Evolutionary conservation across 1,284 basidiomycete species (phyloP).

Genomic region (Boletus semigastroideus): DNA sequence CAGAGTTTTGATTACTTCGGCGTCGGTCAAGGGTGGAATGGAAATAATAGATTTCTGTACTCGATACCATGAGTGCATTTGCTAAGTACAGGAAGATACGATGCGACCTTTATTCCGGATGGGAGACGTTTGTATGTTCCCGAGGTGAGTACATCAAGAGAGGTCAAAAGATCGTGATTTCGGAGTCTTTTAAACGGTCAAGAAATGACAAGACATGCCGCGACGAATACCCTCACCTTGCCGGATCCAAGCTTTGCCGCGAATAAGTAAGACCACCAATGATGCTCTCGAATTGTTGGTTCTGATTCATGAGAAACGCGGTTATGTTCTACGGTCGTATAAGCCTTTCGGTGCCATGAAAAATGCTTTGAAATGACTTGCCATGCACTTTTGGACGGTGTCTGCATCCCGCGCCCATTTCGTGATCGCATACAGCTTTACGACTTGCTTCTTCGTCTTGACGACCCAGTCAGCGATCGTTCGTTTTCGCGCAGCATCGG

Average conservation of each 20-base stretch:
- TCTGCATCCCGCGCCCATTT: constrained; percentile 83
- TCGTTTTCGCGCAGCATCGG: constrained; percentile 79
- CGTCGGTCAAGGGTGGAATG: constrained; percentile 63
- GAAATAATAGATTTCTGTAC: constrained; percentile 66
- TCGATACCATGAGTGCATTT: constrained; percentile 20
- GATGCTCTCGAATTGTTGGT: constrained; percentile 77
- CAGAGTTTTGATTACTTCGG: constrained; percentile 65
- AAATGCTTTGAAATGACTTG: constrained; percentile 27
- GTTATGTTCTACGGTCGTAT: constrained; percentile 65
- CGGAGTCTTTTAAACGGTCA: constrained; percentile 56
- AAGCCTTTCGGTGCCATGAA: constrained; percentile 1
- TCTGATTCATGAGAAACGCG: constrained; percentile 81
- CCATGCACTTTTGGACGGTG: constrained; percentile 84
- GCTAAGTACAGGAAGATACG: constrained; percentile 14
- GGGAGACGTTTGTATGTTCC: constrained; percentile 83
- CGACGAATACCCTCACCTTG: constrained; percentile 46
- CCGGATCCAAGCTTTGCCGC: constrained; percentile 65
- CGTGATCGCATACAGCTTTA: constrained; percentile 83
- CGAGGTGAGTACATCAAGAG: constrained; percentile 80
- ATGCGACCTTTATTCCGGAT: constrained; percentile 67
- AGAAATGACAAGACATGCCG: neutral
- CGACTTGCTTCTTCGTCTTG: constrained; percentile 83
- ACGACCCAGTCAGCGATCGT: constrained; percentile 86
- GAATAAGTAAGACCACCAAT: constrained; percentile 63
- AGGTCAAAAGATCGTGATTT: constrained; percentile 89